phyloP scores from a whole-genome alignment of 495 filamentous ascomycete species.

The Lepidopterella palustris region DNA sequence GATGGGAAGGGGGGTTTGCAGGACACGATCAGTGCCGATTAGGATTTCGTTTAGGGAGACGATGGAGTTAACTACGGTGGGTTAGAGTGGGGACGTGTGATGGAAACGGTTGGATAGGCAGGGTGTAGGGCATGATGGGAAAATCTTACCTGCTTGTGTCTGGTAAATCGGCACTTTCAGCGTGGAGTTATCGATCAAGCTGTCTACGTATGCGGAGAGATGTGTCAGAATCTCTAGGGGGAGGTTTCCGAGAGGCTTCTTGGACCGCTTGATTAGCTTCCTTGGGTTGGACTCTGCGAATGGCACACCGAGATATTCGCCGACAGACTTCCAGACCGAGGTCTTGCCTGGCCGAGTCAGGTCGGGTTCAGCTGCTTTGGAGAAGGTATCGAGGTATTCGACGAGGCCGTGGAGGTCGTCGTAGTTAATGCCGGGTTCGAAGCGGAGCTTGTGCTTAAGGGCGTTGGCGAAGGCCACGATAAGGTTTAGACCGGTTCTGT shows the following conservation, averaged over 20 bases:
- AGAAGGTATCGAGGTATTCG: conserved; percentile 60
- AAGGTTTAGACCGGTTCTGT: conserved; percentile 69
- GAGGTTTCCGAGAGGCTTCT: conserved; percentile 35
- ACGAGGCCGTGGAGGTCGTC: conserved; percentile 54
- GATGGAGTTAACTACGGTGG: conserved; percentile 31
- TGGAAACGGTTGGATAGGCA: not conserved
- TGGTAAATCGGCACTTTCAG: conserved; percentile 42
- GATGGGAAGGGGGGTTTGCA: conserved; percentile 76
- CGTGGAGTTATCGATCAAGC: conserved; percentile 44
- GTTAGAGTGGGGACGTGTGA: not conserved
- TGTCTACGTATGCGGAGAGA: conserved; percentile 30
- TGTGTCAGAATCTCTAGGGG: conserved; percentile 34
- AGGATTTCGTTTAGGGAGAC: conserved; percentile 65
- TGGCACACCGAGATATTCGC: conserved; percentile 30
- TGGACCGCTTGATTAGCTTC: conserved; percentile 31
- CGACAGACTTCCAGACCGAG: conserved; percentile 15
- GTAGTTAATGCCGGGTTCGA: conserved; percentile 78
- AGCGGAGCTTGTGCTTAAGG: conserved; percentile 79
- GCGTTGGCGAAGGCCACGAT: conserved; percentile 72
- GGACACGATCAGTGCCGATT: conserved; percentile 70
- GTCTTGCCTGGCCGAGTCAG: conserved; percentile 40
- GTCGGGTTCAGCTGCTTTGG: conserved; percentile 57
- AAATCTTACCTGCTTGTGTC: conserved; percentile 22
- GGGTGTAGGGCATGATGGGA: not conserved
- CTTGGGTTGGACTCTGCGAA: conserved; percentile 34